Conservation (phyloP, 371 early-diverging fungal species). For the Globomyces sp. region DNA sequence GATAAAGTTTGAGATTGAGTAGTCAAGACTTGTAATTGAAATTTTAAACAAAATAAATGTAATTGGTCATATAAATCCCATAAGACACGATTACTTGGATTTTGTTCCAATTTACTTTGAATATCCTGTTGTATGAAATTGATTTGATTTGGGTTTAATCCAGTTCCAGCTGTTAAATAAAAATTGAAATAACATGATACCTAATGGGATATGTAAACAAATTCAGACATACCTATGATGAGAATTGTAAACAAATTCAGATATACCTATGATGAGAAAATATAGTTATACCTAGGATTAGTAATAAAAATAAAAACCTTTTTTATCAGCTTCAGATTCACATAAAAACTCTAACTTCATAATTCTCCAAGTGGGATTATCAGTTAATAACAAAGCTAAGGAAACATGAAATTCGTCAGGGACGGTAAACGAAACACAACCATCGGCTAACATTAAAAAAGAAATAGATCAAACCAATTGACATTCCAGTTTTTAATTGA, state of each 20-base stretch:
- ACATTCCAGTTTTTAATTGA: no score
- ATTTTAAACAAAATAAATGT: not conserved
- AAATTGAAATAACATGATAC: no score
- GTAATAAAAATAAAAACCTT: no score
- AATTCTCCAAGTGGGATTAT: not conserved
- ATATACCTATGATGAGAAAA: no score
- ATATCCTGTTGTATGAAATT: not conserved
- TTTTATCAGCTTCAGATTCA: not conserved
- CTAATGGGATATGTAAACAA: no score
- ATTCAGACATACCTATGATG: no score
- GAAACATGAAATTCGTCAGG: not conserved
- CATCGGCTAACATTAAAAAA: not conserved
- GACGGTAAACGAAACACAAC: conserved; percentile 6
- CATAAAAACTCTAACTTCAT: conserved; percentile 1
- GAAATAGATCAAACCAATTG: no score
- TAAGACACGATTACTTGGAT: not conserved
- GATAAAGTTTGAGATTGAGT: not conserved
- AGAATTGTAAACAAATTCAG: no score
- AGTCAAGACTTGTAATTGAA: not conserved
- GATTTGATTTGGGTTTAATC: not conserved
- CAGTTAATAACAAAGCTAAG: not conserved
- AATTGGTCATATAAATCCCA: not conserved
- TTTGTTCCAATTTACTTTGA: not conserved
- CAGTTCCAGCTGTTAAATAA: not conserved
- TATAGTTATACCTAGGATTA: no score